These are phyloP conservation scores for Henningerozyma blattae DNA, from an alignment of 805 yeast species.

Conservation along the genomic window DNA sequence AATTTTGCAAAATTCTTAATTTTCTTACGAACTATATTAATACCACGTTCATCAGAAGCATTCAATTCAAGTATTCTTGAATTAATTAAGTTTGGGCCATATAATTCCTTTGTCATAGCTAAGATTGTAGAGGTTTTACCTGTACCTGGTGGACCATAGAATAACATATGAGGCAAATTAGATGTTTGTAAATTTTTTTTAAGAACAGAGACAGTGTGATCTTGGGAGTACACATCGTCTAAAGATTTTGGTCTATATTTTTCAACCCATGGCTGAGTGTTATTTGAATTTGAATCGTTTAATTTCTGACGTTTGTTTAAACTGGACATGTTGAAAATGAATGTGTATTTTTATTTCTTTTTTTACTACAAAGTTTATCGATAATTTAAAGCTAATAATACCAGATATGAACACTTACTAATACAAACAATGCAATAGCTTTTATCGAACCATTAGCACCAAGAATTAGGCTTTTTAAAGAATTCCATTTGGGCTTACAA, in stretches of 20 bases:
- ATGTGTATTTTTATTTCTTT: too few relatives aligned
- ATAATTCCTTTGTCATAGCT: constrained; percentile 69
- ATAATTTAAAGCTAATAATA: too few relatives aligned
- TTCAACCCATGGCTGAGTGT: constrained; percentile 78
- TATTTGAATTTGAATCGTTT: constrained; percentile 8
- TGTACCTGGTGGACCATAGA: constrained; percentile 91
- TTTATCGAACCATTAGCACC: too few relatives aligned
- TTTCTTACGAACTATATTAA: constrained; percentile 74
- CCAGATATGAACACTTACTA: too few relatives aligned
- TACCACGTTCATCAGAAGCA: constrained; percentile 89
- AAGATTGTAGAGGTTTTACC: constrained; percentile 84
- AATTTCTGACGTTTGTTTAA: constrained; percentile 21
- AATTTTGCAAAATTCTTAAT: constrained; percentile 79
- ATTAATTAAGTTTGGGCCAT: constrained; percentile 59
- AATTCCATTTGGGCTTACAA: too few relatives aligned
- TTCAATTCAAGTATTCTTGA: constrained; percentile 70
- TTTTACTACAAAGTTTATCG: too few relatives aligned
- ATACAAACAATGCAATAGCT: too few relatives aligned
- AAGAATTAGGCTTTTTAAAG: too few relatives aligned
- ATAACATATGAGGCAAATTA: constrained; percentile 83
- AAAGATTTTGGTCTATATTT: constrained; percentile 83
- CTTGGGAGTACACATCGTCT: constrained; percentile 86
- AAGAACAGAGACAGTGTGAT: constrained; percentile 73
- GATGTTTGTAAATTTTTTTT: constrained; percentile 68
- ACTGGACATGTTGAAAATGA: too few relatives aligned